A percentile compares a stretch with the other conserved stretches of the same genome.
These are phyloP conservation scores for Cinnamomum micranthum DNA, from an alignment of 164 flowering plant genomes.

Conservation along the genomic window DNA sequence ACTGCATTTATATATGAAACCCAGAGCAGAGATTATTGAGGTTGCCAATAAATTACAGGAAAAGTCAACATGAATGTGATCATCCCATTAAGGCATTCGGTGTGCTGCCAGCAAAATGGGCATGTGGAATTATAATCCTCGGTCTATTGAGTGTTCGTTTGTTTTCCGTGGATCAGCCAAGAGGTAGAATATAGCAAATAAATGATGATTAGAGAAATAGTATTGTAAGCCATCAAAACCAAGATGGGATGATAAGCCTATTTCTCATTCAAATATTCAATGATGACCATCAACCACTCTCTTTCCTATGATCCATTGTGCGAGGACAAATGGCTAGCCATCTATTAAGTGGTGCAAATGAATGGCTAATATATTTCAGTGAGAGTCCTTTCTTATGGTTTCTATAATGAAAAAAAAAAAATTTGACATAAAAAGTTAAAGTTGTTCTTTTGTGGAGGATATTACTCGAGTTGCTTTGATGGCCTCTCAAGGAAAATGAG, in stretches of 20 bases:
- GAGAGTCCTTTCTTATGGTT: neutral
- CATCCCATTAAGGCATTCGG: neutral
- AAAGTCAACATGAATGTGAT: too few species aligned
- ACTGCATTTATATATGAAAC: neutral
- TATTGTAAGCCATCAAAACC: neutral
- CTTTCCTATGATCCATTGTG: neutral
- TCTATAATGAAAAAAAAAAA: neutral
- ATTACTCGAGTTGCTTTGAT: neutral
- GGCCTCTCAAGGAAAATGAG: neutral
- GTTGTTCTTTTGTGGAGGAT: neutral
- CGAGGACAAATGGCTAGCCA: neutral
- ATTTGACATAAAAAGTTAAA: too few species aligned
- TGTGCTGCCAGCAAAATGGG: neutral
- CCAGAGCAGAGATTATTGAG: neutral
- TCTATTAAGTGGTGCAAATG: neutral
- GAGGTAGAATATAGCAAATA: neutral
- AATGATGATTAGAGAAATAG: neutral
- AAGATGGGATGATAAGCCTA: neutral
- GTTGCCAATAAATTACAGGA: too few species aligned
- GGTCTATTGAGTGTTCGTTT: neutral
- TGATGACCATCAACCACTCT: neutral
- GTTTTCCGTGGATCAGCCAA: neutral
- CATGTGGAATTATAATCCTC: neutral
- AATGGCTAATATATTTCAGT: neutral
- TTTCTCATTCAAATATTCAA: too few species aligned